Evolutionary conservation across 257 asterid genomes (phyloP).

Genomic region (Nyctanthes arbortristis): DNA sequence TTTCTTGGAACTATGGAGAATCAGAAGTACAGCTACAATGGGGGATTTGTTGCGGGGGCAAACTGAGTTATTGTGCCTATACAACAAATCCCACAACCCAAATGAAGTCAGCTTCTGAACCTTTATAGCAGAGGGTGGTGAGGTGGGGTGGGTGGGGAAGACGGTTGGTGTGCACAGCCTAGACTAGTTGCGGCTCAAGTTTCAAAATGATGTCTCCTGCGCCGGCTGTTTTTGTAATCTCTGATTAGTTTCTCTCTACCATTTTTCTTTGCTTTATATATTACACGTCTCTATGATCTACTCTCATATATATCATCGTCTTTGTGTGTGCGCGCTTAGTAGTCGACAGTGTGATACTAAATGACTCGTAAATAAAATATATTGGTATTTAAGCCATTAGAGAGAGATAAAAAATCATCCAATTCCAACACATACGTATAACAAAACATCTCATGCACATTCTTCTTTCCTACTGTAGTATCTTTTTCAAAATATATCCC

Average conservation of each 20-base stretch:
- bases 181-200: slow-evolving; percentile 41
- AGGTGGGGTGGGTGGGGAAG: slow-evolving; percentile 7
- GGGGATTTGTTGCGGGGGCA: slow-evolving; percentile 21
- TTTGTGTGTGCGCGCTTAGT: background rate
- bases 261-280: background rate
- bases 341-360: too few species aligned
- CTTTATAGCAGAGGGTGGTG: slow-evolving; percentile 34
- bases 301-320: too few species aligned
- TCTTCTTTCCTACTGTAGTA: too few species aligned
- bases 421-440: too few species aligned
- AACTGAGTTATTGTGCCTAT: slow-evolving; percentile 13
- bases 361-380: too few species aligned
- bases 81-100: slow-evolving; percentile 37
- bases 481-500: too few species aligned
- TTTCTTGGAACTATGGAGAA: slow-evolving; percentile 25
- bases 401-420: too few species aligned
- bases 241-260: background rate
- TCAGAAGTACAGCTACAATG: slow-evolving; percentile 17
- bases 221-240: slow-evolving; percentile 21
- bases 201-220: slow-evolving; percentile 40
- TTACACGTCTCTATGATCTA: too few species aligned
- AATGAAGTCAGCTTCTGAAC: slow-evolving; percentile 17
- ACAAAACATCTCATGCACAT: too few species aligned
- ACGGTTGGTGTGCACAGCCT: slow-evolving; percentile 6
- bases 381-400: too few species aligned